These are phyloP conservation scores for Blastobotrys raffinosifermentans DNA, from an alignment of 1,139 yeast genomes.

Conservation along the genomic window DNA sequence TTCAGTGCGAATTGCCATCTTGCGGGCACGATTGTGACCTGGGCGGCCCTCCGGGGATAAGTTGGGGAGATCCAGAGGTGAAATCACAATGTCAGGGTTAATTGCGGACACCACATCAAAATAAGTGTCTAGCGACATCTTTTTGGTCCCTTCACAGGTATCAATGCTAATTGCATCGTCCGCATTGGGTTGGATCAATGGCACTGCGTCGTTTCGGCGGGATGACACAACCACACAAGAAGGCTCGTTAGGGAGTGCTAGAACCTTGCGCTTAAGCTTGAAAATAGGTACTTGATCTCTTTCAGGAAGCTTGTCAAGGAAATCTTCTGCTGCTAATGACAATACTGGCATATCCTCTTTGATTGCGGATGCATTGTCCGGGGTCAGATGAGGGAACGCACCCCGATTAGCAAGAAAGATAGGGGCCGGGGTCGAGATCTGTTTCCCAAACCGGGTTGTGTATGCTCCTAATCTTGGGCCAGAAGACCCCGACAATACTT, in stretches of 20 bases:
- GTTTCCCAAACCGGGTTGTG: conserved; percentile 4
- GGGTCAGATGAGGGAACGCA: conserved; percentile 38
- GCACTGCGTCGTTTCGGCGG: conserved; percentile 29
- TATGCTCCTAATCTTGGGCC: conserved; percentile 11
- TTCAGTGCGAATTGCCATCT: conserved; percentile 33
- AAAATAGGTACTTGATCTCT: conserved; percentile 17
- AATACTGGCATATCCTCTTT: conserved; percentile 19
- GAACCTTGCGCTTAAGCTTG: conserved; percentile 13
- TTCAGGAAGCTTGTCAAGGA: conserved; percentile 24
- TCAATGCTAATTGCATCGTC: conserved; percentile 29
- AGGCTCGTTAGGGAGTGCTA: conserved; percentile 4
- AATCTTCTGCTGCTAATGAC: conserved; percentile 30
- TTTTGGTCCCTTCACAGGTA: conserved; percentile 35
- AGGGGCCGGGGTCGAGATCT: conserved; percentile 29
- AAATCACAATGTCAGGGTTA: conserved; percentile 29
- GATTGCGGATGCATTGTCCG: conserved; percentile 30
- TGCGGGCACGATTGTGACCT: conserved; percentile 34
- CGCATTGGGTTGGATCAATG: conserved; percentile 32
- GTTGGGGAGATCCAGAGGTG: conserved; percentile 32
- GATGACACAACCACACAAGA: conserved; percentile 25
- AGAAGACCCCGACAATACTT: conserved; percentile 10
- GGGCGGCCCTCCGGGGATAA: conserved; percentile 28
- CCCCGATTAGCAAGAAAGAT: conserved; percentile 36
- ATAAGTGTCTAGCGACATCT: conserved; percentile 25
- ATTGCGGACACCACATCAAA: conserved; percentile 20